A percentile compares a stretch with the other conserved stretches of the same genome.
Evolutionary conservation across 164 flowering plant species (phyloP).

Genomic region (Sedum album): DNA sequence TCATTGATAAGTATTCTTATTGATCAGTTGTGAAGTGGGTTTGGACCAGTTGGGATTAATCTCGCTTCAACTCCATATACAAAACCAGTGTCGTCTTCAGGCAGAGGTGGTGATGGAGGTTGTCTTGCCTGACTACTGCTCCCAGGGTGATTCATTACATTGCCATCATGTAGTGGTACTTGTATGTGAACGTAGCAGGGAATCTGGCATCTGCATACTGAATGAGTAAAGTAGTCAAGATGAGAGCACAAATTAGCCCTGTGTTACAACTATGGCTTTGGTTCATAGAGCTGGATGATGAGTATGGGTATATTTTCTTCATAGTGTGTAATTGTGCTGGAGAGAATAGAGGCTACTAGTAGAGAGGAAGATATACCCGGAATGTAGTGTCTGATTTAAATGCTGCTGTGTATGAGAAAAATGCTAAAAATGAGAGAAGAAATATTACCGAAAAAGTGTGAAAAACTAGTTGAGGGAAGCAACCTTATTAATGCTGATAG

Average conservation of each 20-base stretch:
- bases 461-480: constrained; percentile 4
- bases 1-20: neutral
- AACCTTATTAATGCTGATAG: constrained; percentile 4
- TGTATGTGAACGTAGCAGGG: neutral
- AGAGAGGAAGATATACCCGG: too few relatives aligned
- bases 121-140: neutral
- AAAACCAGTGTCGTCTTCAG: constrained; percentile 9
- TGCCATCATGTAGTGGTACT: neutral
- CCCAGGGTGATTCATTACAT: neutral
- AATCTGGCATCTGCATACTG: neutral
- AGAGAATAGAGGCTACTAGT: neutral
- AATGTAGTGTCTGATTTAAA: neutral
- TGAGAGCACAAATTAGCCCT: neutral
- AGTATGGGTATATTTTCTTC: neutral
- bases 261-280: neutral
- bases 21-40: constrained; percentile 28
- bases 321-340: neutral
- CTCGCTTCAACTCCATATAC: constrained; percentile 18
- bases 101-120: neutral
- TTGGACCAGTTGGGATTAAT: constrained; percentile 26
- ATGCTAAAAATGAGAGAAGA: neutral
- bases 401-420: neutral
- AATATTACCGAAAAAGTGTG: neutral
- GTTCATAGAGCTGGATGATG: neutral
- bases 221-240: neutral